These are phyloP conservation scores for Chlorella vulgaris DNA, from an alignment of 139 green algal species.

Conservation along the genomic window DNA sequence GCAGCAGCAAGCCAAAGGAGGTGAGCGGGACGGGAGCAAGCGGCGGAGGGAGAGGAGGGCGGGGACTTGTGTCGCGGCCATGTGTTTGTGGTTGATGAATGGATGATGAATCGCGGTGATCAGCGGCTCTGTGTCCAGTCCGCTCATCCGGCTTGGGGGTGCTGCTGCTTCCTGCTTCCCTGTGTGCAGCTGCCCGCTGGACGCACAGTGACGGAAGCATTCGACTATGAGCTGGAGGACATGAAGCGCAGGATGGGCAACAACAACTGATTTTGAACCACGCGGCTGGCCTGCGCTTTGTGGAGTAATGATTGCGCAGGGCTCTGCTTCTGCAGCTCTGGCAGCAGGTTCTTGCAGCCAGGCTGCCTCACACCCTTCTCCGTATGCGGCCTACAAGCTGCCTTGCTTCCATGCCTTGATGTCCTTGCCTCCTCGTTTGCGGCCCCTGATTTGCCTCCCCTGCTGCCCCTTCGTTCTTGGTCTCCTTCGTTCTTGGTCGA, in stretches of 20 bases:
- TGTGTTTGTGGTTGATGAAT: neutral
- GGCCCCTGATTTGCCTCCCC: neutral
- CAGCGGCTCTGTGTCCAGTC: too few species aligned
- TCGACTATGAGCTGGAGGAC: constrained; percentile 25
- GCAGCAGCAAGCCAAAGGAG: neutral
- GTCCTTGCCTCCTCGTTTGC: neutral
- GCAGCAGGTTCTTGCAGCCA: neutral
- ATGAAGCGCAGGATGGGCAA: constrained; percentile 15
- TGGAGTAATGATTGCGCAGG: neutral
- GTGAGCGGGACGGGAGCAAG: neutral
- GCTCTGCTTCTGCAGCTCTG: neutral
- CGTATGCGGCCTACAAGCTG: neutral
- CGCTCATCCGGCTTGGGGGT: neutral
- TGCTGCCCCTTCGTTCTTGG: neutral
- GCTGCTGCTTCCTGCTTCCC: neutral
- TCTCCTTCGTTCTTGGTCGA: neutral
- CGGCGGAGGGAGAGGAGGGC: neutral
- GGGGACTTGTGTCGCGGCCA: neutral
- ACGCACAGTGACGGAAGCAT: constrained; percentile 66
- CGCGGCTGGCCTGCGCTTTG: too few species aligned
- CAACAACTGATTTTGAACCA: neutral
- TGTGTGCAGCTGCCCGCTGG: constrained; percentile 32
- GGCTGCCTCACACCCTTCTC: neutral
- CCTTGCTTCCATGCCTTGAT: neutral
- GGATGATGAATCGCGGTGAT: neutral